Evolutionary conservation across 1,139 yeast genomes (phyloP).

Genomic region (Nakaseomyces kungkrabaensis): DNA sequence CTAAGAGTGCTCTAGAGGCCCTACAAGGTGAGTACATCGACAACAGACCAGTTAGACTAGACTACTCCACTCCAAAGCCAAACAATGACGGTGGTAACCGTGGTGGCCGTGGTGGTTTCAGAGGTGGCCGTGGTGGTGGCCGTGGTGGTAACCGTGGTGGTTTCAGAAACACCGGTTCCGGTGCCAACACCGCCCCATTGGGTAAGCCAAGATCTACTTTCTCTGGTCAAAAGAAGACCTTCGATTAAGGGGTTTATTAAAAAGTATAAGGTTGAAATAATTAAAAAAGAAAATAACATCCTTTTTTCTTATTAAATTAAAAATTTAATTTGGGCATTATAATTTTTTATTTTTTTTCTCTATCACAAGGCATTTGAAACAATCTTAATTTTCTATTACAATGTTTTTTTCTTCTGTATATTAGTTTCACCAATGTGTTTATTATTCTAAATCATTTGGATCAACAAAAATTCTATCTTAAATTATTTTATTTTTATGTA

Average conservation of each 20-base stretch:
- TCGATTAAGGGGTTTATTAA: slow-evolving; percentile 41
- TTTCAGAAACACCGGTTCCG: slow-evolving; percentile 33
- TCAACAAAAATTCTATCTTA: not conserved
- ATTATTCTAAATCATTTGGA: not conserved
- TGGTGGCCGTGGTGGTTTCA: slow-evolving; percentile 32
- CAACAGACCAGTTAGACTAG: slow-evolving; percentile 92
- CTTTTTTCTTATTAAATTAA: not conserved
- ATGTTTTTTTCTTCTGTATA: slow-evolving; percentile 6
- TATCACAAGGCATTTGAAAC: not conserved
- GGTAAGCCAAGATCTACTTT: slow-evolving; percentile 35
- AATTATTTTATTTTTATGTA: not conserved
- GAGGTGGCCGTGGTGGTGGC: slow-evolving; percentile 37
- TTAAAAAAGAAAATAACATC: not conserved
- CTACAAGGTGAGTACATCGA: slow-evolving; percentile 82
- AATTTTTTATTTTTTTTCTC: not conserved
- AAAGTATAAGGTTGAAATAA: not conserved
- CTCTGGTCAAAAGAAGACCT: slow-evolving; percentile 70
- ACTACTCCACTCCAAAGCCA: slow-evolving; percentile 82
- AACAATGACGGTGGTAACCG: slow-evolving; percentile 33
- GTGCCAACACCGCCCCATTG: slow-evolving; percentile 52
- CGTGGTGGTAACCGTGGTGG: slow-evolving; percentile 32
- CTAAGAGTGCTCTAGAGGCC: slow-evolving; percentile 79
- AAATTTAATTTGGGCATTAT: not conserved
- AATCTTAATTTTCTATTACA: not conserved
- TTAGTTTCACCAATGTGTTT: slow-evolving; percentile 5